phyloP scores from a whole-genome alignment of 352 stramenopile species.

The Hyaloperonospora brassicae region DNA sequence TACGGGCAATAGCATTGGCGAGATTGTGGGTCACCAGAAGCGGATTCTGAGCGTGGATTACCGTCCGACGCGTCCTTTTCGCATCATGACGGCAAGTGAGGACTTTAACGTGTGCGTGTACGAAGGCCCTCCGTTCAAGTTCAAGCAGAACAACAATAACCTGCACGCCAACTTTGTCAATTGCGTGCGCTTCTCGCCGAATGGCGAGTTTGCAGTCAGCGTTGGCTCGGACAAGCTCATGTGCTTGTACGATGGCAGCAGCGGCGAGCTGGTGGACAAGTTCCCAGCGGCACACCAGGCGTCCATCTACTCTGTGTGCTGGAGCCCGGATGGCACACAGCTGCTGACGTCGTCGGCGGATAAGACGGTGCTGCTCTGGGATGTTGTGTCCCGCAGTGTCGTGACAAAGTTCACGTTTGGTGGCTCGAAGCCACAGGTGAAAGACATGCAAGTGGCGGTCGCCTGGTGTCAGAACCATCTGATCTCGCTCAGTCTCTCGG shows the following conservation, averaged over 20 bases:
- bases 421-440: constrained; percentile 50
- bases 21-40: constrained; percentile 92
- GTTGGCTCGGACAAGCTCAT: constrained; percentile 94
- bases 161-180: constrained; percentile 95
- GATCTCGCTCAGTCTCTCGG: constrained; percentile 74
- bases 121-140: constrained; percentile 94
- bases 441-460: constrained; percentile 79
- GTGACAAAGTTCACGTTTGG: constrained; percentile 76
- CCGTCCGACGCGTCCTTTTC: constrained; percentile 90
- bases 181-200: constrained; percentile 89
- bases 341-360: constrained; percentile 93
- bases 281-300: constrained; percentile 79
- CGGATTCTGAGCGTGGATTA: constrained; percentile 89
- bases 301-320: constrained; percentile 94
- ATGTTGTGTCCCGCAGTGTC: constrained; percentile 64
- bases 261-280: constrained; percentile 72
- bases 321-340: constrained; percentile 84
- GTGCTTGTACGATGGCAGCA: constrained; percentile 92
- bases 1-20: constrained; percentile 91
- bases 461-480: constrained; percentile 71
- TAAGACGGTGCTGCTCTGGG: constrained; percentile 93
- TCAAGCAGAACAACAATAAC: constrained; percentile 89
- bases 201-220: constrained; percentile 86
- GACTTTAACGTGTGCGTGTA: constrained; percentile 94
- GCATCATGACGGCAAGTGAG: constrained; percentile 92